Evolutionary conservation across 2,329 filamentous ascomycete genomes (phyloP).

Genomic region (Trichophyton equinum): DNA sequence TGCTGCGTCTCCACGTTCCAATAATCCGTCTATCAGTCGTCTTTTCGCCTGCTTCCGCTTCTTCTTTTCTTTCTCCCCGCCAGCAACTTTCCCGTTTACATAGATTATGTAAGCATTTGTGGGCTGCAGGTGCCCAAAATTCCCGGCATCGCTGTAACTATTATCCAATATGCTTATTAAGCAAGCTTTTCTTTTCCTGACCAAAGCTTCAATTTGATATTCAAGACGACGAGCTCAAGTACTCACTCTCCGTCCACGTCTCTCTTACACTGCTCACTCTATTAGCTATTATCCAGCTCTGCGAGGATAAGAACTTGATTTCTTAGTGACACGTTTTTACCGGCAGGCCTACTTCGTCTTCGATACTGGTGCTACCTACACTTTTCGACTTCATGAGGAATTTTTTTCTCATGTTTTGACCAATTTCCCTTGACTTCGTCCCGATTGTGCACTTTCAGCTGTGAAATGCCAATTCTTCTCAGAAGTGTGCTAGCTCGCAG

Average conservation of each 20-base stretch:
- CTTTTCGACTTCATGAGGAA: not conserved
- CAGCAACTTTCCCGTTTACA: not conserved
- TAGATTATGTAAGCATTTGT: constrained; percentile 1
- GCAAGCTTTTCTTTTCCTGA: too few relatives aligned
- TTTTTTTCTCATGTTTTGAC: not conserved
- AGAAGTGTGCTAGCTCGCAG: not conserved
- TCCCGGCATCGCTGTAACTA: not conserved
- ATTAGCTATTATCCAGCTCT: not conserved
- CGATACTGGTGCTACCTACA: not conserved
- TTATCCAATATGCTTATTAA: not conserved
- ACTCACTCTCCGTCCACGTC: not conserved
- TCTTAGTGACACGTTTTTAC: not conserved
- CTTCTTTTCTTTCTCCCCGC: not conserved
- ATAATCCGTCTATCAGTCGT: not conserved
- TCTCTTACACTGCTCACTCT: not conserved
- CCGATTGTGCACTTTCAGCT: not conserved
- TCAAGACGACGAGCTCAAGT: not conserved
- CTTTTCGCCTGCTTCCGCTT: not conserved
- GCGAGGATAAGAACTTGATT: too few relatives aligned
- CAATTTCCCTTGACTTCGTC: not conserved
- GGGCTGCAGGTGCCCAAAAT: not conserved
- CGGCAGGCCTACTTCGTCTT: not conserved
- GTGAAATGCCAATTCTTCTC: constrained; percentile 8
- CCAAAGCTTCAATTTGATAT: not conserved
- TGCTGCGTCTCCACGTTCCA: not conserved